A percentile compares a stretch with the other conserved stretches of the same genome.
These are phyloP conservation scores for Diaporthe destruens DNA, from an alignment of 2,329 filamentous ascomycete species.

Conservation along the genomic window DNA sequence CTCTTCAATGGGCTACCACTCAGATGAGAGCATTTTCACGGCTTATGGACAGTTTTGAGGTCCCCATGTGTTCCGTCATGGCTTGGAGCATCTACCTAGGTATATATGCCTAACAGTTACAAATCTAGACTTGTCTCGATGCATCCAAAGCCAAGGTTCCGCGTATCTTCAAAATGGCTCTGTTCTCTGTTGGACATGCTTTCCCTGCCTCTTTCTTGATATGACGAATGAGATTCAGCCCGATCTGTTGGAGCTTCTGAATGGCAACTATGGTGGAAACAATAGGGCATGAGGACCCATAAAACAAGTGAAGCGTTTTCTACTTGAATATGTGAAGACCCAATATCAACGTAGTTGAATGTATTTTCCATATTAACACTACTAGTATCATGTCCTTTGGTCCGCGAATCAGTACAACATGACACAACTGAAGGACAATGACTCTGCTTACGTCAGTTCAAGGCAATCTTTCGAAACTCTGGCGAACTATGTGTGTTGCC, in stretches of 20 bases:
- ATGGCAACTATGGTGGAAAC: not conserved
- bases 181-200: accelerated
- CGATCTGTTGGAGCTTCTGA: not conserved
- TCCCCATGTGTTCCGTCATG: not conserved
- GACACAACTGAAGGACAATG: not conserved
- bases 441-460: not conserved
- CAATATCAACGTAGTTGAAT: not conserved
- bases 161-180: too few relatives aligned
- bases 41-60: not conserved
- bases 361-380: too few relatives aligned
- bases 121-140: too few relatives aligned
- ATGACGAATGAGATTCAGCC: not conserved
- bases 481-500: not conserved
- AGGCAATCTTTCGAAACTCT: not conserved
- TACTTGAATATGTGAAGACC: too few relatives aligned
- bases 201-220: not conserved
- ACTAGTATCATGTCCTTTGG: too few relatives aligned
- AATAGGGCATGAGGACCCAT: not conserved
- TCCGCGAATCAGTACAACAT: too few relatives aligned
- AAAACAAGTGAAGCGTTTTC: not conserved
- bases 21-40: too few relatives aligned
- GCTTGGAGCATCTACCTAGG: not conserved
- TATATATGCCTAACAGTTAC: too few relatives aligned
- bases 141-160: too few relatives aligned
- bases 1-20: not conserved